Evolutionary conservation across 331 rosid genomes (phyloP).

Genomic region (Saraca asoca): DNA sequence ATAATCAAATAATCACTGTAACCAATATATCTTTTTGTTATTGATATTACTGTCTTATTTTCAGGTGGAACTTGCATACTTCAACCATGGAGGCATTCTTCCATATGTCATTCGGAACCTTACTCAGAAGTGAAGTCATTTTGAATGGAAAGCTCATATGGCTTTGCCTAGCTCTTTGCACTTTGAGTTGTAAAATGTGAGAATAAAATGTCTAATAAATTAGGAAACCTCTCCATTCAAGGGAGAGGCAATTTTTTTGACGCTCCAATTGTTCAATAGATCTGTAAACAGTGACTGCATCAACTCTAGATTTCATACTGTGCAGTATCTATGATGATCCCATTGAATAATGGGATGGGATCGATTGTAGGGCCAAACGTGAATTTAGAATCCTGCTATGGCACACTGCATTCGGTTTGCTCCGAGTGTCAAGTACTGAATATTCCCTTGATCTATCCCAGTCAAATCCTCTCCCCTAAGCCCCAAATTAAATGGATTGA

Average conservation of each 20-base stretch:
- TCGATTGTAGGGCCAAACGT: conserved; percentile 22
- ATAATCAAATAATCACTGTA: too few relatives aligned
- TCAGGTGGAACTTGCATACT: conserved; percentile 88
- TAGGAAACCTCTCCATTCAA: conserved; percentile 25
- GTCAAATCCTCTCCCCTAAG: too few relatives aligned
- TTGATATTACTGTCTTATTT: conserved; percentile 30
- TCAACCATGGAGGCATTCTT: conserved; percentile 83
- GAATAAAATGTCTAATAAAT: conserved; percentile 35
- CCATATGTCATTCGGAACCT: conserved; percentile 81
- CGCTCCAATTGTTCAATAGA: conserved; percentile 35
- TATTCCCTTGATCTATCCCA: background rate
- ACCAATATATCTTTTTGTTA: background rate
- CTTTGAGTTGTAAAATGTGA: conserved; percentile 35
- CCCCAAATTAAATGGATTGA: too few relatives aligned
- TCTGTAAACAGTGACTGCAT: conserved; percentile 39
- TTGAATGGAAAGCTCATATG: conserved; percentile 20
- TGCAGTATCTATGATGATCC: conserved; percentile 6
- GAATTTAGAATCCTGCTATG: conserved; percentile 15
- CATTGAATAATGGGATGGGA: conserved; percentile 43
- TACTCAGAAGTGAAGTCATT: conserved; percentile 50
- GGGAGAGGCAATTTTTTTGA: conserved; percentile 37
- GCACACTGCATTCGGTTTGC: background rate
- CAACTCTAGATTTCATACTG: conserved; percentile 28
- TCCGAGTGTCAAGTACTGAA: background rate
- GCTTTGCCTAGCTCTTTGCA: conserved; percentile 22